phyloP scores from a whole-genome alignment of 176 grass and related monocot species.

The Aegilops longissima region DNA sequence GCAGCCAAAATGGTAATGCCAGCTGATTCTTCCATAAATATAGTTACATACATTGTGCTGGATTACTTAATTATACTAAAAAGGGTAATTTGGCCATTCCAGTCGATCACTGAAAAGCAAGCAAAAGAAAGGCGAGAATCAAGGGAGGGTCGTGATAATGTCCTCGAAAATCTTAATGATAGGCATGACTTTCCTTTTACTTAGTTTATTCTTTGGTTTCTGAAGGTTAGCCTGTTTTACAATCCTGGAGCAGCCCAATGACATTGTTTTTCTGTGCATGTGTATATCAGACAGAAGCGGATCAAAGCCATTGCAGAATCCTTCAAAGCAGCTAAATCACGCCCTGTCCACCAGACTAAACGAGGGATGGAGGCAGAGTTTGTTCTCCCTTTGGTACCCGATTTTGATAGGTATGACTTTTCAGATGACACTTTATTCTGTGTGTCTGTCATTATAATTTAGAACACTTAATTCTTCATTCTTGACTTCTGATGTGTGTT shows the following conservation, averaged over 20 bases:
- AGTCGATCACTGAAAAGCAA: slow-evolving; percentile 98
- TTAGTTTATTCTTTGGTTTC: slow-evolving; percentile 12
- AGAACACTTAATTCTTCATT: neutral
- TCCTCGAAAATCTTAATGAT: slow-evolving; percentile 89
- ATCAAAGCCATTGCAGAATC: slow-evolving; percentile 93
- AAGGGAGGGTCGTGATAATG: slow-evolving; percentile 64
- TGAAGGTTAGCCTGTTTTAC: slow-evolving; percentile 22
- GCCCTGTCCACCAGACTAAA: slow-evolving; percentile 88
- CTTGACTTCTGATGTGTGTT: neutral
- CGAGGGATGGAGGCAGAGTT: slow-evolving; percentile 66
- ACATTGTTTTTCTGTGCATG: slow-evolving; percentile 24
- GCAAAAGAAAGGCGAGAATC: slow-evolving; percentile 94
- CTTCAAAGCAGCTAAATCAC: slow-evolving; percentile 86
- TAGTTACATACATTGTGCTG: slow-evolving; percentile 30
- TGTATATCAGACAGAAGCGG: slow-evolving; percentile 80
- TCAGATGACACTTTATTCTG: neutral
- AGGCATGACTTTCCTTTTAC: slow-evolving; percentile 49
- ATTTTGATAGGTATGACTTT: slow-evolving; percentile 74
- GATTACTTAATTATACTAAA: slow-evolving; percentile 28
- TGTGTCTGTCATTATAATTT: neutral
- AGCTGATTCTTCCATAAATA: slow-evolving; percentile 23
- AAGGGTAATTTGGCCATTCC: slow-evolving; percentile 24
- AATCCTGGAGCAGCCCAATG: slow-evolving; percentile 19
- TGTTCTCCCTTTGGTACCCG: slow-evolving; percentile 85
- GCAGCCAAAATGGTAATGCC: slow-evolving; percentile 75